These are phyloP conservation scores for Taphrina flavorubra DNA, from an alignment of 1,139 yeast genomes.

Conservation along the genomic window DNA sequence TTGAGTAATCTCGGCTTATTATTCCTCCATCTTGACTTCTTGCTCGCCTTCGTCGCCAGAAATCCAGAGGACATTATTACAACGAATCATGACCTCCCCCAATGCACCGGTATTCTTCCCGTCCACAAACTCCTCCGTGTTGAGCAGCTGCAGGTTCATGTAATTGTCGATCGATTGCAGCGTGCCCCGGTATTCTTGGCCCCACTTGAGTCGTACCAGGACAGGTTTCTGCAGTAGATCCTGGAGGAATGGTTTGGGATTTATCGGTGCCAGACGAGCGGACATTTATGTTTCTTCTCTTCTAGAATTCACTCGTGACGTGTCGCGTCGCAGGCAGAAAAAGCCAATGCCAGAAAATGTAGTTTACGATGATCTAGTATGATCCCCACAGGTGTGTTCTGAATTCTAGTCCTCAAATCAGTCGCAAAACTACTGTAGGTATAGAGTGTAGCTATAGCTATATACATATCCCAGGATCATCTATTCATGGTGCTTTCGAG, in stretches of 20 bases:
- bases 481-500: not conserved
- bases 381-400: too few relatives aligned
- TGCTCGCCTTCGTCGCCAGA: conserved; percentile 42
- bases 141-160: conserved; percentile 82
- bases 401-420: too few relatives aligned
- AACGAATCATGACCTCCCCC: conserved; percentile 69
- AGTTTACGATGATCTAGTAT: too few relatives aligned
- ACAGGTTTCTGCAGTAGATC: conserved; percentile 72
- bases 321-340: too few relatives aligned
- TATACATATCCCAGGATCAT: not conserved
- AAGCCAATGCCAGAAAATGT: too few relatives aligned
- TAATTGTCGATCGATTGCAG: conserved; percentile 85
- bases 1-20: not conserved
- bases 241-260: conserved; percentile 89
- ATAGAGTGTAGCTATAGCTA: too few relatives aligned
- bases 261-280: conserved; percentile 49
- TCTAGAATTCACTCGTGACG: too few relatives aligned
- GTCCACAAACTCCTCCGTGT: conserved; percentile 67
- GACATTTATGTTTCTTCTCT: conserved; percentile 1
- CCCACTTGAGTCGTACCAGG: conserved; percentile 90
- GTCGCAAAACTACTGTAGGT: too few relatives aligned
- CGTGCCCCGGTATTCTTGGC: conserved; percentile 70
- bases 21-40: conserved; percentile 46
- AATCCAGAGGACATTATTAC: conserved; percentile 41
- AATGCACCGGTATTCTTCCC: conserved; percentile 64